A percentile compares a stretch with the other conserved stretches of the same genome.
phyloP scores from a whole-genome alignment of 1,139 yeast species.

The Hyphopichia burtonii region DNA sequence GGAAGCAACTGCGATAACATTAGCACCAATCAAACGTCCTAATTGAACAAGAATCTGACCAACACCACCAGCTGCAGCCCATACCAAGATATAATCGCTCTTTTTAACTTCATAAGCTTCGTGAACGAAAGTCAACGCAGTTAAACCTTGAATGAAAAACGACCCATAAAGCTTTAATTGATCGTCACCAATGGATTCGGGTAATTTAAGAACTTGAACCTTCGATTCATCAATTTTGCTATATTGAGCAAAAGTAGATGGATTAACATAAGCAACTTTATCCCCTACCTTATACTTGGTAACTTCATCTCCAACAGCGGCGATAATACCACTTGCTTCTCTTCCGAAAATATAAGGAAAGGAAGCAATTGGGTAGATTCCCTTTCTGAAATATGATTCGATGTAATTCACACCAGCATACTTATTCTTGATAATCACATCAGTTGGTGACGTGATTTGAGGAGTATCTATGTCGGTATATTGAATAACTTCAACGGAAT shows the following conservation, averaged over 20 bases:
- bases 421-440: constrained; percentile 66
- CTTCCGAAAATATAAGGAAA: constrained; percentile 71
- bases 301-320: constrained; percentile 63
- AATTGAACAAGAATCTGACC: constrained; percentile 72
- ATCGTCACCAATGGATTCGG: constrained; percentile 41
- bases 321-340: constrained; percentile 80
- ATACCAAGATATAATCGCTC: constrained; percentile 70
- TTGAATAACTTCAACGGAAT: constrained; percentile 30
- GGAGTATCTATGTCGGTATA: constrained; percentile 63
- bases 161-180: constrained; percentile 57
- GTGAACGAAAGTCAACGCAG: constrained; percentile 67
- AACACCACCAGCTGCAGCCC: constrained; percentile 96
- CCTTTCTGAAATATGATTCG: constrained; percentile 78
- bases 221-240: constrained; percentile 42
- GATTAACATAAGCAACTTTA: constrained; percentile 56
- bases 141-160: constrained; percentile 66
- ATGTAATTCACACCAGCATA: constrained; percentile 82
- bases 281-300: constrained; percentile 65
- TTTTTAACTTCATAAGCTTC: constrained; percentile 66
- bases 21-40: constrained; percentile 62
- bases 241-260: constrained; percentile 69
- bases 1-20: constrained; percentile 83
- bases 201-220: constrained; percentile 46
- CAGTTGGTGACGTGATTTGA: constrained; percentile 43
- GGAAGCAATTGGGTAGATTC: constrained; percentile 57